These are phyloP conservation scores for Globisporangium nagaii DNA, from an alignment of 352 stramenopile species.

Conservation along the genomic window DNA sequence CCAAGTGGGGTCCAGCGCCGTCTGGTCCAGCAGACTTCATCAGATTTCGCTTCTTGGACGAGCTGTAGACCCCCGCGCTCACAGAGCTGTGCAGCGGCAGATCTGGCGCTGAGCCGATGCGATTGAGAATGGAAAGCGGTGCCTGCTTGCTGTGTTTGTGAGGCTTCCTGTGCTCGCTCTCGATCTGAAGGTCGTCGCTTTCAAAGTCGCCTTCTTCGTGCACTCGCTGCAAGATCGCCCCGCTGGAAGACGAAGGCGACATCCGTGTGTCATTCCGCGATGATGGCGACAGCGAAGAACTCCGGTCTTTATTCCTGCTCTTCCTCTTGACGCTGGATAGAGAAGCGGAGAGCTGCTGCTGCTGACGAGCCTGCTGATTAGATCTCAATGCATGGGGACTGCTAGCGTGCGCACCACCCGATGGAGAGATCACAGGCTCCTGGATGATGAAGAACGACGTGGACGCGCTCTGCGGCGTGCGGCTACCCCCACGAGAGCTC, in stretches of 20 bases:
- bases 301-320: constrained; percentile 1
- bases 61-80: constrained; percentile 53
- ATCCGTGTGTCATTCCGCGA: neutral
- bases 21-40: constrained; percentile 12
- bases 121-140: constrained; percentile 42
- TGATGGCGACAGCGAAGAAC: neutral
- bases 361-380: neutral
- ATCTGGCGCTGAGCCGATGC: constrained; percentile 53
- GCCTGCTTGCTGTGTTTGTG: neutral
- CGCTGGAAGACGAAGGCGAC: neutral
- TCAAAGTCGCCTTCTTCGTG: constrained; percentile 9
- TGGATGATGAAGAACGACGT: constrained; percentile 70
- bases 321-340: neutral
- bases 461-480: constrained; percentile 6
- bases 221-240: neutral
- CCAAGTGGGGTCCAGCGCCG: constrained; percentile 32
- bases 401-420: constrained; percentile 12
- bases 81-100: constrained; percentile 50
- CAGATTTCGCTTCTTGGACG: constrained; percentile 55
- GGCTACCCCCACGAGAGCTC: neutral
- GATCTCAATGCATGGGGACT: constrained; percentile 5
- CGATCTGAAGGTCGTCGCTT: neutral
- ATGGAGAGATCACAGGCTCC: constrained; percentile 35
- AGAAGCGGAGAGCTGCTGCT: neutral
- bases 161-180: no score